Evolutionary conservation across 1,284 basidiomycete species (phyloP).

Genomic region (Fomitopsis pinicola): DNA sequence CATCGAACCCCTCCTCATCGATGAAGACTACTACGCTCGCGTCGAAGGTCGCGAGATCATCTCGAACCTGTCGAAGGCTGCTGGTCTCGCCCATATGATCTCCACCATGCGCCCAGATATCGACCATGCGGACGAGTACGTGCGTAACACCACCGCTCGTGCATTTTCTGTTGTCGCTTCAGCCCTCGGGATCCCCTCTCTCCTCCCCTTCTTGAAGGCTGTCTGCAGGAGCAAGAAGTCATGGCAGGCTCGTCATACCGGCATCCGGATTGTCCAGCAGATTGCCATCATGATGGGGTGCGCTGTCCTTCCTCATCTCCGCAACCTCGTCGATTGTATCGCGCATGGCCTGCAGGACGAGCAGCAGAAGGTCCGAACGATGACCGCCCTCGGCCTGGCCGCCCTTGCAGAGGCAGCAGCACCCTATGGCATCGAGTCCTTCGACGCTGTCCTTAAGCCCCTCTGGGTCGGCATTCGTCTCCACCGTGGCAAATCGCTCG

Average conservation of each 20-base stretch:
- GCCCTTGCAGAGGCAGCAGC: conserved; percentile 96
- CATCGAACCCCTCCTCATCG: conserved; percentile 98
- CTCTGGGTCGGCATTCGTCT: conserved; percentile 97
- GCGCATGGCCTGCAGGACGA: conserved; percentile 96
- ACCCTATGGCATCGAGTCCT: conserved; percentile 99
- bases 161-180: conserved; percentile 99
- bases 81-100: conserved; percentile 99
- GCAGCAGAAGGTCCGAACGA: conserved; percentile 98
- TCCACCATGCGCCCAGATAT: conserved; percentile 99
- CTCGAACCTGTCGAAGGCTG: conserved; percentile 97
- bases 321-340: conserved; percentile 95
- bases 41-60: conserved; percentile 99
- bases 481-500: conserved; percentile 96
- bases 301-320: conserved; percentile 95
- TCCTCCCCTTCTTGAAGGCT: conserved; percentile 97
- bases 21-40: conserved; percentile 99
- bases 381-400: conserved; percentile 97
- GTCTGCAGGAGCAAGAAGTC: conserved; percentile 99
- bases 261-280: conserved; percentile 99
- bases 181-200: conserved; percentile 94
- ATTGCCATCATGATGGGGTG: conserved; percentile 99
- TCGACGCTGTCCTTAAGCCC: conserved; percentile 97
- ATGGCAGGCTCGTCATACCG: conserved; percentile 99
- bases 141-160: conserved; percentile 97
- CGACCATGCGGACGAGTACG: conserved; percentile 99